A percentile compares a stretch with the other conserved stretches of the same genome.
These are phyloP conservation scores for Senna siamea DNA, from an alignment of 306 rosid species.

Conservation along the genomic window DNA sequence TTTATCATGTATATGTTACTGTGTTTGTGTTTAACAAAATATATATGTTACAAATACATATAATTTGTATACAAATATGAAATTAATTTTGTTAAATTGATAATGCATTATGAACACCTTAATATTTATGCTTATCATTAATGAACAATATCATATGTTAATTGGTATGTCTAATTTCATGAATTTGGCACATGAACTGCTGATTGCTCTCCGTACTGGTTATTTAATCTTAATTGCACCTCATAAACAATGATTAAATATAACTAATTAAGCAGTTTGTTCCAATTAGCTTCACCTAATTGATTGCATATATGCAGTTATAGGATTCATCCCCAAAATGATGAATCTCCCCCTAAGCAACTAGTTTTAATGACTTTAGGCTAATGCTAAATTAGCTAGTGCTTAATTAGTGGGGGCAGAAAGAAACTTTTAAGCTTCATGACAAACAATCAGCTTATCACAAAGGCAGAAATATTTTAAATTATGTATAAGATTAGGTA, in stretches of 20 bases:
- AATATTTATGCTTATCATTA: conserved; percentile 4
- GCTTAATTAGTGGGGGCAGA: background rate
- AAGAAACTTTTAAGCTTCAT: conserved; percentile 26
- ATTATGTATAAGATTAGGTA: background rate
- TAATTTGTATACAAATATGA: no score
- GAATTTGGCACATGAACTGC: conserved; percentile 2
- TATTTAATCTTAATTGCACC: background rate
- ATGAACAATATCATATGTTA: no score
- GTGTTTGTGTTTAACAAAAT: no score
- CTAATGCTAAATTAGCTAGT: conserved; percentile 19
- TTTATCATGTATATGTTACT: no score
- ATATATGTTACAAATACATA: no score
- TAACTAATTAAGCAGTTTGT: no score
- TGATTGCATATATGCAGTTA: conserved; percentile 7
- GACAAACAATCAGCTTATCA: conserved; percentile 40
- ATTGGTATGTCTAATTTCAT: conserved; percentile 21
- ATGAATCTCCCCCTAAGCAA: background rate
- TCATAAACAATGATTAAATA: no score
- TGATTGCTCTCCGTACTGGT: background rate
- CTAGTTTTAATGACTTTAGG: conserved; percentile 19
- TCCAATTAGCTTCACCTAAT: background rate
- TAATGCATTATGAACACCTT: background rate
- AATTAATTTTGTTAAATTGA: background rate
- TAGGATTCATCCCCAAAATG: background rate
- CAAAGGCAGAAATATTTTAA: background rate